Percentiles rank a stretch among this genome's conserved stretches.
phyloP scores from a whole-genome alignment of 208 protist species.

The Acanthamoeba lenticulata region DNA sequence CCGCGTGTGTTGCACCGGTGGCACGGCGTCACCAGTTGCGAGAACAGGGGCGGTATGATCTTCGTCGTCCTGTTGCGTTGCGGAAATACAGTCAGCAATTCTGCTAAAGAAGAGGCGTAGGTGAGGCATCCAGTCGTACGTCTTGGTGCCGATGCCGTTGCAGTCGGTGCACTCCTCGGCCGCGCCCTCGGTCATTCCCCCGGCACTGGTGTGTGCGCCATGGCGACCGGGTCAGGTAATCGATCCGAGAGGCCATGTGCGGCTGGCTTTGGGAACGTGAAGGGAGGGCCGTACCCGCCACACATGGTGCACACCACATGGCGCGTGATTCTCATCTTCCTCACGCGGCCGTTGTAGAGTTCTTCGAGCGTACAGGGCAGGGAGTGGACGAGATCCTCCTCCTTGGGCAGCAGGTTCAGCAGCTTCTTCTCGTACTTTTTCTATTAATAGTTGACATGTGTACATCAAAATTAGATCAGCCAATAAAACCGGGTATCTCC shows the following conservation, averaged over 20 bases:
- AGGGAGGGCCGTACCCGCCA: not conserved
- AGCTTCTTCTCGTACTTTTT: constrained; percentile 43
- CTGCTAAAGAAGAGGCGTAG: not conserved
- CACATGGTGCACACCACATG: constrained; percentile 37
- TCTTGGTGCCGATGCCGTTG: constrained; percentile 17
- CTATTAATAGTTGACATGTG: too few relatives aligned
- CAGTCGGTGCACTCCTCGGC: constrained; percentile 25
- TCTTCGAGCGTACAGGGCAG: not conserved
- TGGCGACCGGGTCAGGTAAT: not conserved
- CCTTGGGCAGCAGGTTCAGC: not conserved
- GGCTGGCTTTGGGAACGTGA: too few relatives aligned
- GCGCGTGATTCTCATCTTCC: constrained; percentile 12
- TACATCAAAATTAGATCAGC: too few relatives aligned
- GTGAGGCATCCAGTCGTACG: not conserved
- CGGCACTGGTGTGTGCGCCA: constrained; percentile 4
- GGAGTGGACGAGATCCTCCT: constrained; percentile 9
- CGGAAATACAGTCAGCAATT: not conserved
- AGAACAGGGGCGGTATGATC: not conserved
- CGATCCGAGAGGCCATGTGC: too few relatives aligned
- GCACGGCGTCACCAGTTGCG: not conserved
- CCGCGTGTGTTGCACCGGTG: not conserved
- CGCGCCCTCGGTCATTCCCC: not conserved
- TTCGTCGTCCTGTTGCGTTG: not conserved
- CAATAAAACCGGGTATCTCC: too few relatives aligned
- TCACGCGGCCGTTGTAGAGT: constrained; percentile 7